A percentile compares a stretch with the other conserved stretches of the same genome.
Evolutionary conservation across 495 filamentous ascomycete species (phyloP).

Genomic region (Podospora pseudopauciseta): DNA sequence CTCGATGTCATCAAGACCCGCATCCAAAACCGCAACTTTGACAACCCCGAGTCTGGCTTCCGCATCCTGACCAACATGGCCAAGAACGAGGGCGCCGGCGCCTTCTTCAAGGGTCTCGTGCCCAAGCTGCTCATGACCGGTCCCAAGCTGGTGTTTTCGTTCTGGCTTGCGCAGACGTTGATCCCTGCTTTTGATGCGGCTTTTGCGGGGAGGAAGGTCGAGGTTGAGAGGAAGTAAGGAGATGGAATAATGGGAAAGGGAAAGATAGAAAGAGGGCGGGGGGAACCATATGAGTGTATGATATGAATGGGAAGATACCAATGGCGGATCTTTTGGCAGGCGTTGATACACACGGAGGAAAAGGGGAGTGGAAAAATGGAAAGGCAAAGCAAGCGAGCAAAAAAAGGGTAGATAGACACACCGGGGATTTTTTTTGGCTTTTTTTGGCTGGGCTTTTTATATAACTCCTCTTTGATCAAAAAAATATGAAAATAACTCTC

Average conservation of each 20-base stretch:
- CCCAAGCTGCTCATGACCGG: constrained; percentile 99
- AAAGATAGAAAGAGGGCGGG: background rate
- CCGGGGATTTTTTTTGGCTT: background rate
- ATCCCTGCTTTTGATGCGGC: constrained; percentile 59
- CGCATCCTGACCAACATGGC: constrained; percentile 84
- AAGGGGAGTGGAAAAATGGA: background rate
- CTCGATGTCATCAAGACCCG: constrained; percentile 99
- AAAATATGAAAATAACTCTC: background rate
- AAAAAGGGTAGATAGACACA: background rate
- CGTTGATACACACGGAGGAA: background rate
- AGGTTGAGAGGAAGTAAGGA: background rate
- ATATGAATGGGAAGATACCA: background rate
- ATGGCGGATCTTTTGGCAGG: background rate
- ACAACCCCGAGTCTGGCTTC: constrained; percentile 92
- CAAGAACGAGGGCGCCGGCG: constrained; percentile 74
- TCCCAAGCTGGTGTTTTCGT: constrained; percentile 97
- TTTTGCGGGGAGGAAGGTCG: constrained; percentile 17
- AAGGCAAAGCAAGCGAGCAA: background rate
- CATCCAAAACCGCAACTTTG: constrained; percentile 99
- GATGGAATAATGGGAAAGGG: background rate
- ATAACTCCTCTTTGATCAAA: background rate
- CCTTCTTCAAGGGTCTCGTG: constrained; percentile 96
- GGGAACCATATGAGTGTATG: background rate
- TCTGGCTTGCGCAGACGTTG: constrained; percentile 96
- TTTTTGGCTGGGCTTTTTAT: background rate